phyloP scores from a whole-genome alignment of 768 basidiomycete species.

The Hebeloma cylindrosporum region DNA sequence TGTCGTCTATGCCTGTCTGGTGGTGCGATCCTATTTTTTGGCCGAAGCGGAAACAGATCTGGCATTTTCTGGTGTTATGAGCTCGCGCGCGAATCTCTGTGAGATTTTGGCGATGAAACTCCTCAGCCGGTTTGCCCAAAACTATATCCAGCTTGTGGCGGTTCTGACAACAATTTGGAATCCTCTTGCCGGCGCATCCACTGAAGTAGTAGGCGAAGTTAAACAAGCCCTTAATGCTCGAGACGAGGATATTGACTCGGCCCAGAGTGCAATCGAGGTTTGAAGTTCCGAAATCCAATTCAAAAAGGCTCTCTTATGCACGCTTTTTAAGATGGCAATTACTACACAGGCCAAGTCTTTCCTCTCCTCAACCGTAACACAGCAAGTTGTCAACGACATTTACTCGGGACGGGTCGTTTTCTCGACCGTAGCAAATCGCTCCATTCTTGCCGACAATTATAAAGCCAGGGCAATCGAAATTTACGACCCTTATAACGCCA shows the following conservation, averaged over 20 bases:
- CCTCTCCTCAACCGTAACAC: conserved; percentile 78
- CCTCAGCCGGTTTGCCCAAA: conserved; percentile 67
- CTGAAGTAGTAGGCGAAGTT: conserved; percentile 66
- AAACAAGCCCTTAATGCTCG: conserved; percentile 54
- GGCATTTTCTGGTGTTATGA: conserved; percentile 74
- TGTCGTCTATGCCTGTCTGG: conserved; percentile 73
- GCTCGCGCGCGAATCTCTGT: conserved; percentile 69
- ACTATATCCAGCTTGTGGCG: conserved; percentile 74
- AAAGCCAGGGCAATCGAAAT: conserved; percentile 72
- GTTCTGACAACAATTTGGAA: conserved; percentile 84
- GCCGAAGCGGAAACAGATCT: conserved; percentile 67
- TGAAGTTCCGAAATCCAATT: conserved; percentile 18
- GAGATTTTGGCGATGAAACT: conserved; percentile 91
- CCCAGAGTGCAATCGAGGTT: conserved; percentile 86
- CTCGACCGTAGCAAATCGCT: conserved; percentile 57
- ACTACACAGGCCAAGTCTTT: conserved; percentile 83
- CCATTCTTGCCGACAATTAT: conserved; percentile 89
- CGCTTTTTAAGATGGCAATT: conserved; percentile 72
- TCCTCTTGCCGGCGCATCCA: conserved; percentile 75
- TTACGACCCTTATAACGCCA: conserved; percentile 64
- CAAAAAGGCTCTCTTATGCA: not conserved
- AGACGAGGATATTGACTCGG: conserved; percentile 63
- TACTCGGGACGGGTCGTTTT: conserved; percentile 79
- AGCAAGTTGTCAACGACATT: conserved; percentile 85
- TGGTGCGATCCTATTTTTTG: conserved; percentile 78